Percentiles rank a stretch among this genome's conserved stretches.
These are phyloP conservation scores for Russula sp. DNA, from an alignment of 768 basidiomycete genomes.

Conservation along the genomic window DNA sequence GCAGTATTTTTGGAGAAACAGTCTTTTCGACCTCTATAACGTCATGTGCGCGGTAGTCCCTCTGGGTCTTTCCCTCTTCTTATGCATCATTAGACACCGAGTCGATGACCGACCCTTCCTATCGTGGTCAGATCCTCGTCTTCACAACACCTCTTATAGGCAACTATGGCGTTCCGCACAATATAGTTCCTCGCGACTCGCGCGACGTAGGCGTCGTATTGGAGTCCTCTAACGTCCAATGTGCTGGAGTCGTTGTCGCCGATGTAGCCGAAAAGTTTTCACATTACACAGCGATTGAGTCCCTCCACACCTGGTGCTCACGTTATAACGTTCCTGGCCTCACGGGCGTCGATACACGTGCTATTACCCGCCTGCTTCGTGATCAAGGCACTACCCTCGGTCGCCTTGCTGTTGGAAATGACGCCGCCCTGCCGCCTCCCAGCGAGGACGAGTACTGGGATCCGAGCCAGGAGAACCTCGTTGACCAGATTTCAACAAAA, in stretches of 20 bases:
- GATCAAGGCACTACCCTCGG: slow-evolving; percentile 98
- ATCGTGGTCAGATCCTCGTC: slow-evolving; percentile 95
- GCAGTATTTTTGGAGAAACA: slow-evolving; percentile 91
- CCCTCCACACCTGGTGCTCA: slow-evolving; percentile 88
- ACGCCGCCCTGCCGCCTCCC: slow-evolving; percentile 60
- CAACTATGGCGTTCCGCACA: slow-evolving; percentile 93
- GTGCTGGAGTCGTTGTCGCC: slow-evolving; percentile 87
- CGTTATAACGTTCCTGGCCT: slow-evolving; percentile 89
- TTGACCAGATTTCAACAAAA: slow-evolving; percentile 89
- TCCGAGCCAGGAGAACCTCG: slow-evolving; percentile 86
- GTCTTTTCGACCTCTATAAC: slow-evolving; percentile 99
- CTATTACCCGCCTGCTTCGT: slow-evolving; percentile 88
- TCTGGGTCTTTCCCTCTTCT: slow-evolving; percentile 20
- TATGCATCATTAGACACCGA: slow-evolving; percentile 73
- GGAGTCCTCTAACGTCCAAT: slow-evolving; percentile 88
- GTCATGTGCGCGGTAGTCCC: slow-evolving; percentile 52
- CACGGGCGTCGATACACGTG: slow-evolving; percentile 96
- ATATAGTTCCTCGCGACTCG: slow-evolving; percentile 66
- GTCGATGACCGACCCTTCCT: slow-evolving; percentile 99
- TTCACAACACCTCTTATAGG: slow-evolving; percentile 98
- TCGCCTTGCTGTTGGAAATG: slow-evolving; percentile 78
- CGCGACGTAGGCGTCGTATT: slow-evolving; percentile 83
- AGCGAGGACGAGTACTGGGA: slow-evolving; percentile 82
- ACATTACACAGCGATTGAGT: slow-evolving; percentile 92
- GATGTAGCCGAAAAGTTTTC: slow-evolving; percentile 95